Evolutionary conservation across 176 grass and related monocot species (phyloP), one percentile per base, ranked within the genome.

Genomic region (Bonia amplexicaulis): DNA sequence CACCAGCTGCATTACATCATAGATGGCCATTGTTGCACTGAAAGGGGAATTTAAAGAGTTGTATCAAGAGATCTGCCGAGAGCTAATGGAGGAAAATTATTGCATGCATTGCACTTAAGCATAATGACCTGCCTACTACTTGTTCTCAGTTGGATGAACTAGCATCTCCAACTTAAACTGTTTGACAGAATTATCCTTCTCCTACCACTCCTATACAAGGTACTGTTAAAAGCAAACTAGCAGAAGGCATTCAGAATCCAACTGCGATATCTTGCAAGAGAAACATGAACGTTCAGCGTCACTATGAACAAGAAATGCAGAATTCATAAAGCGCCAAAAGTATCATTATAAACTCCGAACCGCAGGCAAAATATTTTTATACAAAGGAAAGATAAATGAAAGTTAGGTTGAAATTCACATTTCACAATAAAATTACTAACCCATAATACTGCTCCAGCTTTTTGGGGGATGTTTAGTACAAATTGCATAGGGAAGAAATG

Each of bases 11-110:
- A 98, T 87, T 44, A 98, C 93, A 81, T 98, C 96, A 78, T 90
- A 93, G 80, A 98, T 94, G 37, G 96, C 93, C 96, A 98, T 98
- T 72, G 96, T 84, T 10, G 96, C 96, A 71, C 93, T 98, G 92
- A 48, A 55, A 94, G 37, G 29, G 53, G 68, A 84, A 82, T 45
- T 39, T 12, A 65, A 59, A 79, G 59, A 29, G 54, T 46, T 71
- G 25, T 61, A 74, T 78, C 47, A 33, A 67, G 41, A 74, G 16
- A 67, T 87, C 20, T 75, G 68, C 62, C 26, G 53, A 29, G 19
- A n/a, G n/a, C 42, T 17, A 49, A 71, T 62, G 22, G 25, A 44
- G 14, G 29, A 68, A 69, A 70, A 19, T 10, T 35, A 75, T 37
- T 70, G 51, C 46, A 79, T 39, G 4, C 25, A 33, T 11, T 44